Evolutionary conservation across 2,329 filamentous ascomycete genomes (phyloP).

Genomic region (Akanthomyces lecanii): DNA sequence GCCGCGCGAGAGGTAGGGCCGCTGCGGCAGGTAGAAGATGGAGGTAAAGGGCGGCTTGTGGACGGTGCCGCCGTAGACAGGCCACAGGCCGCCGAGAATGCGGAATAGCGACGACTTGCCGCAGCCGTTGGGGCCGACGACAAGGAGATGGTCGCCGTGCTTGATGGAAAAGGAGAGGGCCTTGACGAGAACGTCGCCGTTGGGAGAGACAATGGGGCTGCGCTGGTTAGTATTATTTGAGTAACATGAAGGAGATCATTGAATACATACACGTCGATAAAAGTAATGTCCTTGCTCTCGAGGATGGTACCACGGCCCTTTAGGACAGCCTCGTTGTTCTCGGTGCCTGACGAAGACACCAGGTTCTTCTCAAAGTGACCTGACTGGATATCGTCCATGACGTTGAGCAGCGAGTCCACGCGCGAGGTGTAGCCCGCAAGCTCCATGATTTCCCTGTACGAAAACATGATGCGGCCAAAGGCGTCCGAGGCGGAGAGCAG

Average conservation of each 20-base stretch:
- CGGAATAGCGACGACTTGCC: slow-evolving; percentile 95
- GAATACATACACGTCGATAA: slow-evolving; percentile 67
- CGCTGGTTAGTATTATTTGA: background rate
- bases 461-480: slow-evolving; percentile 95
- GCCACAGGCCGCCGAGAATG: slow-evolving; percentile 94
- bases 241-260: background rate
- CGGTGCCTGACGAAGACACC: slow-evolving; percentile 79
- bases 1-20: slow-evolving; percentile 87
- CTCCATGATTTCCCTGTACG: slow-evolving; percentile 95
- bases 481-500: slow-evolving; percentile 91
- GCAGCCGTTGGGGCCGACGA: slow-evolving; percentile 94
- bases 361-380: slow-evolving; percentile 96
- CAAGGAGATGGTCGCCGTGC: slow-evolving; percentile 84
- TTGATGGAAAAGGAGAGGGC: slow-evolving; percentile 83
- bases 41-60: slow-evolving; percentile 86
- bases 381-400: slow-evolving; percentile 88
- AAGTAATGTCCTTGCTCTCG: slow-evolving; percentile 80
- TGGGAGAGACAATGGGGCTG: slow-evolving; percentile 85
- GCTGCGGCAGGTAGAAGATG: slow-evolving; percentile 97
- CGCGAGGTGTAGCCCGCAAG: slow-evolving; percentile 92
- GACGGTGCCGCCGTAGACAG: slow-evolving; percentile 91
- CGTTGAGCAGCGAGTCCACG: slow-evolving; percentile 82
- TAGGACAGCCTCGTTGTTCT: slow-evolving; percentile 78
- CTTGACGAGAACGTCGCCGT: slow-evolving; percentile 85
- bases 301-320: slow-evolving; percentile 75